phyloP scores from a whole-genome alignment of 2,329 filamentous ascomycete species.

The Fonsecaea pugnacius region DNA sequence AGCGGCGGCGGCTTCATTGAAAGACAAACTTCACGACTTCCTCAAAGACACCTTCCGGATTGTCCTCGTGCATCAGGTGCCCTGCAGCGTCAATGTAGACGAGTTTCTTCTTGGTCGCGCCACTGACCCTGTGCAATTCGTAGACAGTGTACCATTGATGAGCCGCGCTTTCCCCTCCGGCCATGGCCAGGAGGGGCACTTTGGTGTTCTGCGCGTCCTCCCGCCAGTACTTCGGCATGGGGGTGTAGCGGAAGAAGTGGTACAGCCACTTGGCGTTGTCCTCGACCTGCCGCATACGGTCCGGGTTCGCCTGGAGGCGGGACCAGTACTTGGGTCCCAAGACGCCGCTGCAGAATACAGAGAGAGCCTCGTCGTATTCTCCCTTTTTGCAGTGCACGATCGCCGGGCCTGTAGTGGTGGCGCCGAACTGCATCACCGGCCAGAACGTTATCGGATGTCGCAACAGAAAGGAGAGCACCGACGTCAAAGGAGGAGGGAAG shows the following conservation, averaged over 20 bases:
- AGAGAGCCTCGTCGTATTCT: conserved; percentile 8
- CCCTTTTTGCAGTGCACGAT: conserved; percentile 18
- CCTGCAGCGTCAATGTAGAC: conserved; percentile 20
- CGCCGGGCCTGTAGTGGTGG: conserved; percentile 15
- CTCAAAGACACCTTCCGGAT: conserved; percentile 20
- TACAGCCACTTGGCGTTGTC: conserved; percentile 28
- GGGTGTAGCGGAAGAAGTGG: conserved; percentile 15
- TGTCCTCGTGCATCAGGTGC: conserved; percentile 29
- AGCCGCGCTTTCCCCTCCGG: conserved; percentile 20
- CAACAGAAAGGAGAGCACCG: conserved; percentile 23
- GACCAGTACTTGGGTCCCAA: conserved; percentile 25
- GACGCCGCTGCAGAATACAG: conserved; percentile 16
- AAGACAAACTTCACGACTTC: conserved; percentile 22
- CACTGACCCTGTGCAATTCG: conserved; percentile 22
- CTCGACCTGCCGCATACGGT: conserved; percentile 18
- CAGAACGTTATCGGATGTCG: conserved; percentile 27
- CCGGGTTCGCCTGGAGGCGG: conserved; percentile 12
- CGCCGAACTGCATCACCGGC: conserved; percentile 22
- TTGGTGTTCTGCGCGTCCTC: conserved; percentile 15
- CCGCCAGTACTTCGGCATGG: conserved; percentile 8
- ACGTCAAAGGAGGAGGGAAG: conserved; percentile 11
- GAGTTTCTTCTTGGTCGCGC: conserved; percentile 18
- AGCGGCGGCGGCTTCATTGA: background rate
- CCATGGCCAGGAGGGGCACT: conserved; percentile 22
- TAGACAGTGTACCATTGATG: conserved; percentile 20